Evolutionary conservation across 768 basidiomycete genomes (phyloP).

Genomic region (Tylopilus felleus): DNA sequence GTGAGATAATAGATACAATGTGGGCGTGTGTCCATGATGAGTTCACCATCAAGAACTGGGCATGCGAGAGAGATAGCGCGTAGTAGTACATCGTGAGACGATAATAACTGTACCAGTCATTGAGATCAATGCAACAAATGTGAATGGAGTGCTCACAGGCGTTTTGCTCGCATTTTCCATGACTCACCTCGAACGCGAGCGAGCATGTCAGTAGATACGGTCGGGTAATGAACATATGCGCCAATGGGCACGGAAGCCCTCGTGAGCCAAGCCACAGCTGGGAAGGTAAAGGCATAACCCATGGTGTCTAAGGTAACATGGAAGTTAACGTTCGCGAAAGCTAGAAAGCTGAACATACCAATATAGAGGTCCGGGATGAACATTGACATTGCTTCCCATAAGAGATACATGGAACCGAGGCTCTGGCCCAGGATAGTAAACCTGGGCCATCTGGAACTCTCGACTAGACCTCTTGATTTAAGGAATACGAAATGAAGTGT

Average conservation of each 20-base stretch:
- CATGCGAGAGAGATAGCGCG: conserved; percentile 63
- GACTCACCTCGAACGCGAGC: conserved; percentile 53
- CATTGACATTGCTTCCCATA: conserved; percentile 73
- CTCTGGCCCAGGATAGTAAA: conserved; percentile 94
- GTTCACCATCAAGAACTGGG: conserved; percentile 87
- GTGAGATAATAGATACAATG: conserved; percentile 65
- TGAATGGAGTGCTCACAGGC: conserved; percentile 19
- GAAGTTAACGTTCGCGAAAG: background rate
- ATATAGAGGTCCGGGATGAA: conserved; percentile 90
- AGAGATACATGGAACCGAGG: conserved; percentile 80
- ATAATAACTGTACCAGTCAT: conserved; percentile 64
- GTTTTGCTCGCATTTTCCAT: conserved; percentile 25
- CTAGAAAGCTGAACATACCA: conserved; percentile 45
- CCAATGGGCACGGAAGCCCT: conserved; percentile 65
- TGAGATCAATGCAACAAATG: background rate
- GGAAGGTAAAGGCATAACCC: conserved; percentile 96
- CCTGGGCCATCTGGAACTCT: conserved; percentile 79
- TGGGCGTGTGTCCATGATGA: conserved; percentile 93
- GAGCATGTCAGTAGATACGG: conserved; percentile 93
- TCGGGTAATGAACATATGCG: conserved; percentile 95
- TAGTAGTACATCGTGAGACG: conserved; percentile 84
- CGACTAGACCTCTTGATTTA: conserved; percentile 62
- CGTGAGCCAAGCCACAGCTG: conserved; percentile 58
- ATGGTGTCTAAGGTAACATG: conserved; percentile 69
- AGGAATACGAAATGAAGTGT: conserved; percentile 83